Evolutionary conservation across 306 rosid genomes (phyloP), one percentile per base, ranked within the genome.

Genomic region (Ochetophila trinervis): DNA sequence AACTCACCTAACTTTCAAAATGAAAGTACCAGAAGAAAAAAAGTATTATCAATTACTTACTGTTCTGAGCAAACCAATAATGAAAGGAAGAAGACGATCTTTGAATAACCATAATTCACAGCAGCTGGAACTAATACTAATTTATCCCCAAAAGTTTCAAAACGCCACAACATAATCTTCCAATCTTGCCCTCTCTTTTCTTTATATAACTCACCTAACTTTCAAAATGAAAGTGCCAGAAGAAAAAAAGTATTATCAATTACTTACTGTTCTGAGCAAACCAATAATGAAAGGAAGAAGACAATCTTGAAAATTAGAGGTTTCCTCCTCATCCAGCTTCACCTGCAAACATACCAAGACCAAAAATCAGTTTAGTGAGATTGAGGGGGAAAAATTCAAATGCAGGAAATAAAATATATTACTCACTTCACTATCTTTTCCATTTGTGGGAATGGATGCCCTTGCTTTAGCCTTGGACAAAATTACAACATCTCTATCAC

Each of bases 211-310:
- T 36, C 12, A 35, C 35, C 53, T 27, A 19, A n/a, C 55, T 24
- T 34, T 22, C 53, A 21, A 13, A 21, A 53, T 44, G 19, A 22
- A 17, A 51, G 24, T 23, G 44, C 18, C 17, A 1, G 3, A 40
- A 74, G 51, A 57, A 65, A 65, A n/a, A 20, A 49, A 49, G 68
- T 23, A 45, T 45, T 19, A 62, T 7, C 6, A 68, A 75, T 34
- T 64, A 86, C 99, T 90, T 83, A 94, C 99, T 1, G 97, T 94
- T 88, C 97, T 90, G 50, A 94, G 99, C 88, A 94, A 79, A 79
- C 99, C 99, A 81, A 94, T 84, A 44, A 86, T 86, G 59, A 82
- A 73, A 62, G 99, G 99, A 69, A 94, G 97, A 82, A 94, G 97
- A 50, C 83, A 80, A 60, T 94, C 97, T 52, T 82, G 85, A 72